Percentiles rank a stretch among this genome's conserved stretches.
phyloP scores from a whole-genome alignment of 1,284 basidiomycete genomes.

The Rhodotorula glutinis region DNA sequence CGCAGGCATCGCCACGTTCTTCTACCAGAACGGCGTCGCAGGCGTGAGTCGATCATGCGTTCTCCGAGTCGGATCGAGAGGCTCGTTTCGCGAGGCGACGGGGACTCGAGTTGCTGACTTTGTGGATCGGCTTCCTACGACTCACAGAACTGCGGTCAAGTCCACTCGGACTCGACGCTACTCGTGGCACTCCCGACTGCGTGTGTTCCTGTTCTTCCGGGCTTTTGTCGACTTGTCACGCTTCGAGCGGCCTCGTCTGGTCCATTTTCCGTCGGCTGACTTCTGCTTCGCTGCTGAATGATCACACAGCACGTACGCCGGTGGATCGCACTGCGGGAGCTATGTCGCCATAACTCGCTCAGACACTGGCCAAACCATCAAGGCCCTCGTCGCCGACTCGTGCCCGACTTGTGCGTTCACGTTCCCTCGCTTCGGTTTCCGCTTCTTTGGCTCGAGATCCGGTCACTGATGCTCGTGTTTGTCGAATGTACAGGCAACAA shows the following conservation, averaged over 20 bases:
- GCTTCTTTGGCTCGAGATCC: too few relatives aligned
- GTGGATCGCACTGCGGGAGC: conserved; percentile 8
- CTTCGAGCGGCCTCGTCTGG: too few relatives aligned
- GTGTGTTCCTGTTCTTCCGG: background rate
- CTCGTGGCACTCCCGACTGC: conserved; percentile 14
- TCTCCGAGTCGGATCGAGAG: too few relatives aligned
- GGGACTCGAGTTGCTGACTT: too few relatives aligned
- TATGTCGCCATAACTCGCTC: background rate
- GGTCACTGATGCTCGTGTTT: background rate
- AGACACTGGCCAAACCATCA: background rate
- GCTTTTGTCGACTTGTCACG: too few relatives aligned
- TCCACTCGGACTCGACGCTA: background rate
- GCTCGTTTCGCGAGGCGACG: too few relatives aligned
- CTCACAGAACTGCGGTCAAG: background rate
- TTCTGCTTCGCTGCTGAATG: too few relatives aligned
- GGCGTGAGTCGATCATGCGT: conserved; percentile 3
- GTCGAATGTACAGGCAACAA: background rate
- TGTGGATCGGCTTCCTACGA: too few relatives aligned
- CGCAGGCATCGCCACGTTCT: conserved; percentile 14
- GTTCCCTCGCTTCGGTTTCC: background rate
- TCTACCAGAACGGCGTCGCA: conserved; percentile 53
- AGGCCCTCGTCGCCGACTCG: conserved; percentile 12
- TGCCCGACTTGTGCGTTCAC: background rate
- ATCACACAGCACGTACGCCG: conserved; percentile 4
- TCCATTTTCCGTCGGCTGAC: too few relatives aligned